Evolutionary conservation across 176 grass and related monocot species (phyloP).

Genomic region (Microstegium vimineum): DNA sequence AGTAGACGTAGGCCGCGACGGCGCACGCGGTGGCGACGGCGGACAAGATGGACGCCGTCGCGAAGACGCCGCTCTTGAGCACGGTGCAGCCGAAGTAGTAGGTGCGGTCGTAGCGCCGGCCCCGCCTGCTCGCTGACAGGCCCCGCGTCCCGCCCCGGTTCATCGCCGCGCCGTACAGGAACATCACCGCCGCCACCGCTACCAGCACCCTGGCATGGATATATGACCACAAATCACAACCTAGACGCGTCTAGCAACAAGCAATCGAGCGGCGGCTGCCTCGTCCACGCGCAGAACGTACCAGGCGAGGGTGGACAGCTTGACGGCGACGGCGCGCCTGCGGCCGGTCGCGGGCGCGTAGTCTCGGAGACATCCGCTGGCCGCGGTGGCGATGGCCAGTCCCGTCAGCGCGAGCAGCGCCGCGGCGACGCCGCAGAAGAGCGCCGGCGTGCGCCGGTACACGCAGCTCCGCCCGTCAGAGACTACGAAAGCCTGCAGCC

Average conservation of each 20-base stretch:
- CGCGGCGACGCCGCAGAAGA: slow-evolving; percentile 17
- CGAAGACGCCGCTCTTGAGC: not conserved
- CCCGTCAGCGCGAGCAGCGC: slow-evolving; percentile 11
- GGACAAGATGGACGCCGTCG: not conserved
- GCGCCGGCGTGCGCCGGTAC: slow-evolving; percentile 26
- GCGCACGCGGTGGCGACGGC: not conserved
- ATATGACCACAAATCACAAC: not conserved
- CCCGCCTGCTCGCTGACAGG: not conserved
- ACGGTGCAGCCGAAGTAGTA: not conserved
- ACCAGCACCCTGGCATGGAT: not conserved
- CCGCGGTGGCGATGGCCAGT: not conserved
- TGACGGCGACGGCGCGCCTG: not conserved
- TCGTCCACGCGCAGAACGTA: not conserved
- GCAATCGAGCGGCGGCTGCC: not conserved
- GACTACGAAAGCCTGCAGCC: not conserved
- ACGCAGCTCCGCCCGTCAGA: slow-evolving; percentile 1
- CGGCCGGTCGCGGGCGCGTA: no score
- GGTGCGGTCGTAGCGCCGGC: not conserved
- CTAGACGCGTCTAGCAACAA: no score
- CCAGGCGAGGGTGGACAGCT: not conserved
- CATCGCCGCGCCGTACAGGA: slow-evolving; percentile 16
- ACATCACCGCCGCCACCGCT: not conserved
- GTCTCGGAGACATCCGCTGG: slow-evolving; percentile 21
- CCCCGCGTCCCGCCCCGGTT: not conserved
- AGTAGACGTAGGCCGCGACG: slow-evolving; percentile 7